These are phyloP conservation scores for Alloteropsis angusta DNA, from an alignment of 202 grass and related monocot genomes.

Conservation along the genomic window DNA sequence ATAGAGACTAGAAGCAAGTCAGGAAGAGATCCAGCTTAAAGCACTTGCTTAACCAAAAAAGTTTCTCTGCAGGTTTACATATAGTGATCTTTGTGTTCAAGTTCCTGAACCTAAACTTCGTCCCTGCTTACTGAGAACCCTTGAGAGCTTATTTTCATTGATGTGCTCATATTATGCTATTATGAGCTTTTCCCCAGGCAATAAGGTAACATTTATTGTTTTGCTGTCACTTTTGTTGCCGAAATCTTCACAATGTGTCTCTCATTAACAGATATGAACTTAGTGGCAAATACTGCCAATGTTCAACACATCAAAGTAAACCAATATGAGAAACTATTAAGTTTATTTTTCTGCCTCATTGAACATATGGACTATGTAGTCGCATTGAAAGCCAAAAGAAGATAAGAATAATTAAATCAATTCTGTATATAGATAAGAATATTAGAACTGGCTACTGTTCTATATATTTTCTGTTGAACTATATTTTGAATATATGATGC, in stretches of 20 bases:
- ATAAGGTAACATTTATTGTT: conserved; percentile 42
- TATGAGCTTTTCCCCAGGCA: conserved; percentile 64
- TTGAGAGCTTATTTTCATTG: conserved; percentile 73
- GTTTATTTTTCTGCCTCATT: conserved; percentile 8
- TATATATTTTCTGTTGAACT: neutral
- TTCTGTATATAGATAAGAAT: neutral
- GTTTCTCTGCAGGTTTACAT: conserved; percentile 73
- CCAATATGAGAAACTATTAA: conserved; percentile 16
- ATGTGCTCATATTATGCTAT: conserved; percentile 93
- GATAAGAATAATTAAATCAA: neutral
- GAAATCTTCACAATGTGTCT: conserved; percentile 5
- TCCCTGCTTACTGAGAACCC: conserved; percentile 80
- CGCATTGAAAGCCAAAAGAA: neutral
- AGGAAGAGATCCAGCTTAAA: neutral
- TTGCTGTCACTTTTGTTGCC: conserved; percentile 3
- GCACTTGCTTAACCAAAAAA: neutral
- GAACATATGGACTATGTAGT: neutral
- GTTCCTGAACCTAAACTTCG: conserved; percentile 89
- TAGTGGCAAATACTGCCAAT: neutral
- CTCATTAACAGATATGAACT: neutral
- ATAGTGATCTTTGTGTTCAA: conserved; percentile 94
- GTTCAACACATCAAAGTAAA: neutral
- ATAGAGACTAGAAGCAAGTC: neutral
- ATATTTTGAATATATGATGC: neutral
- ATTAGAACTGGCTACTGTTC: neutral